A percentile compares a stretch with the other conserved stretches of the same genome.
Conservation (phyloP, 768 basidiomycete species). For the Tylopilus intermedius region DNA sequence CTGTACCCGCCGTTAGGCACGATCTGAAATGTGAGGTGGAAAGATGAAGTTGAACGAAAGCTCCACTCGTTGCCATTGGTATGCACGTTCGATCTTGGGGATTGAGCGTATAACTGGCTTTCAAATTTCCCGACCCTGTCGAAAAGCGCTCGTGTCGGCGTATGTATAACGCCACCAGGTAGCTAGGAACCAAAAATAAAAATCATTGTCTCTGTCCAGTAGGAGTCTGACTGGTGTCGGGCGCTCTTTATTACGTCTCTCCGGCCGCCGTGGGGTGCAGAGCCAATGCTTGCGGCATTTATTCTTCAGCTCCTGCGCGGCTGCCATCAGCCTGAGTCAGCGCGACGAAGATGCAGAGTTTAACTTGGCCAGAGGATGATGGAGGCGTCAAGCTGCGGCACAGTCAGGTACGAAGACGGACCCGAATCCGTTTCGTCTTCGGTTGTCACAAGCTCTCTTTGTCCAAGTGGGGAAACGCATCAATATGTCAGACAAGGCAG, state of each 20-base stretch:
- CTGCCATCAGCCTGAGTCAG: no score
- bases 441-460: constrained; percentile 2
- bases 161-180: constrained; percentile 6
- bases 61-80: neutral
- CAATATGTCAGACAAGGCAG: constrained; percentile 27
- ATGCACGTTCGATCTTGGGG: no score
- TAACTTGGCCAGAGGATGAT: neutral
- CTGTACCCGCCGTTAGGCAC: constrained; percentile 14
- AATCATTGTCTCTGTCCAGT: neutral
- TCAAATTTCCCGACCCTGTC: neutral
- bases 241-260: neutral
- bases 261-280: neutral
- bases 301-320: neutral
- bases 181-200: constrained; percentile 5
- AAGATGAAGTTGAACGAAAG: no score
- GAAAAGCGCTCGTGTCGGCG: neutral
- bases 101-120: neutral
- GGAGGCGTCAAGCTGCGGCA: constrained; percentile 12
- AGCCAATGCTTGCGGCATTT: no score
- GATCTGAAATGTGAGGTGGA: no score
- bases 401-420: constrained; percentile 18
- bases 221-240: neutral
- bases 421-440: constrained; percentile 26
- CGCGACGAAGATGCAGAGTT: neutral
- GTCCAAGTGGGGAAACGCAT: constrained; percentile 3